Evolutionary conservation across 2,329 filamentous ascomycete genomes (phyloP).

Genomic region (Xylariaceae sp.): DNA sequence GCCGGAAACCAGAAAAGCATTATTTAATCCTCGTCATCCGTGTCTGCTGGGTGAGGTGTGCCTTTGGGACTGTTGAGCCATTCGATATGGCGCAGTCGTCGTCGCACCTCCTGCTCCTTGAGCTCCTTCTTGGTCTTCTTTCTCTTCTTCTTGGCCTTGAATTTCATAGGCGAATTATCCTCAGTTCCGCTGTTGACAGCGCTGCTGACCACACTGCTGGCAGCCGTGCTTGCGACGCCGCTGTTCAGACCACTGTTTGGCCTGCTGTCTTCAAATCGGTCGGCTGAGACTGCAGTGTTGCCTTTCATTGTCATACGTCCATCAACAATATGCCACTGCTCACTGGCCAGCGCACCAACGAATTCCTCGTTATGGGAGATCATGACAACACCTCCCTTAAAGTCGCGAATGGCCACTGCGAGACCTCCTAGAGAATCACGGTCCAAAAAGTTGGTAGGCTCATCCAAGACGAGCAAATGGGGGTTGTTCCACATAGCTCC

Average conservation of each 20-base stretch:
- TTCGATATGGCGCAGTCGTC: slow-evolving; percentile 79
- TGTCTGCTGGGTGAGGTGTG: slow-evolving; percentile 71
- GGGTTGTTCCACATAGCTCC: slow-evolving; percentile 99
- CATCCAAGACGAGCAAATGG: slow-evolving; percentile 93
- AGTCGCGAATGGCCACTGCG: slow-evolving; percentile 96
- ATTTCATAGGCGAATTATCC: slow-evolving; percentile 77
- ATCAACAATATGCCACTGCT: slow-evolving; percentile 92
- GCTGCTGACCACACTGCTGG: slow-evolving; percentile 49
- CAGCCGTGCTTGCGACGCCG: slow-evolving; percentile 54
- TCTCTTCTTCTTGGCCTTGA: slow-evolving; percentile 90
- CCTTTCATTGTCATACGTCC: slow-evolving; percentile 84
- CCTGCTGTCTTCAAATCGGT: slow-evolving; percentile 77
- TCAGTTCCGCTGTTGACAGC: slow-evolving; percentile 80
- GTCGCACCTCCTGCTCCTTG: slow-evolving; percentile 87
- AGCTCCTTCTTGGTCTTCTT: slow-evolving; percentile 96
- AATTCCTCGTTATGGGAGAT: slow-evolving; percentile 99
- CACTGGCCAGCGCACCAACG: slow-evolving; percentile 88
- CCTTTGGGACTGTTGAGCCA: slow-evolving; percentile 85
- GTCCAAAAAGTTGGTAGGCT: slow-evolving; percentile 98
- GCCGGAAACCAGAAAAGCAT: not conserved
- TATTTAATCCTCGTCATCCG: slow-evolving; percentile 63
- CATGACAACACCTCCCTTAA: slow-evolving; percentile 97
- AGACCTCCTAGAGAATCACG: slow-evolving; percentile 94
- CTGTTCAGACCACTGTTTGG: slow-evolving; percentile 42
- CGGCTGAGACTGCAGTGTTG: slow-evolving; percentile 65